phyloP scores from a whole-genome alignment of 2,329 filamentous ascomycete genomes.

The Trichoderma sp. region DNA sequence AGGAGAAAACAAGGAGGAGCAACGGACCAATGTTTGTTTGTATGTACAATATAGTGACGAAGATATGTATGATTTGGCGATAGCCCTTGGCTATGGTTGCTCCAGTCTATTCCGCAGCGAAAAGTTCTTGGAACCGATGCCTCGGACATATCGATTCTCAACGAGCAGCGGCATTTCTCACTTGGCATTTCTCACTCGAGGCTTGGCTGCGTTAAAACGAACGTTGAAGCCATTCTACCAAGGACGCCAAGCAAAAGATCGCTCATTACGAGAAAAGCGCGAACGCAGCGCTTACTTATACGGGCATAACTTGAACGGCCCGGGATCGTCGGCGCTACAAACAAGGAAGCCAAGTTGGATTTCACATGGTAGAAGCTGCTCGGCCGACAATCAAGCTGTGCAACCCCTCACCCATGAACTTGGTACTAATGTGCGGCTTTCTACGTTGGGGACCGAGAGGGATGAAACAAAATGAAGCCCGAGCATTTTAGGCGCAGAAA shows the following conservation, averaged over 20 bases:
- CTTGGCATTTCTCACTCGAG: background rate
- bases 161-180: background rate
- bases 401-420: background rate
- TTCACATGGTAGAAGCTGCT: constrained; percentile 9
- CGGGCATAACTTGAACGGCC: background rate
- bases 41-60: background rate
- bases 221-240: background rate
- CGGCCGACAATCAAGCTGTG: background rate
- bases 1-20: background rate
- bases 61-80: background rate
- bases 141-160: background rate
- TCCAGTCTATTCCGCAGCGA: background rate
- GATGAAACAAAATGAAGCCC: background rate
- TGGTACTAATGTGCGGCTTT: background rate
- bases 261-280: background rate
- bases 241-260: background rate
- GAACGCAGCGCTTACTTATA: background rate
- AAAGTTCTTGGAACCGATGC: background rate
- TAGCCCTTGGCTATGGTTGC: background rate
- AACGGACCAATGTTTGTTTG: background rate
- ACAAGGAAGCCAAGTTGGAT: background rate
- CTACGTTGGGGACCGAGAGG: constrained; percentile 1
- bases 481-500: background rate
- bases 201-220: background rate
- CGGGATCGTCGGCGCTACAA: background rate